phyloP scores from a whole-genome alignment of 176 grass and related monocot species.

The Melocanna baccifera region DNA sequence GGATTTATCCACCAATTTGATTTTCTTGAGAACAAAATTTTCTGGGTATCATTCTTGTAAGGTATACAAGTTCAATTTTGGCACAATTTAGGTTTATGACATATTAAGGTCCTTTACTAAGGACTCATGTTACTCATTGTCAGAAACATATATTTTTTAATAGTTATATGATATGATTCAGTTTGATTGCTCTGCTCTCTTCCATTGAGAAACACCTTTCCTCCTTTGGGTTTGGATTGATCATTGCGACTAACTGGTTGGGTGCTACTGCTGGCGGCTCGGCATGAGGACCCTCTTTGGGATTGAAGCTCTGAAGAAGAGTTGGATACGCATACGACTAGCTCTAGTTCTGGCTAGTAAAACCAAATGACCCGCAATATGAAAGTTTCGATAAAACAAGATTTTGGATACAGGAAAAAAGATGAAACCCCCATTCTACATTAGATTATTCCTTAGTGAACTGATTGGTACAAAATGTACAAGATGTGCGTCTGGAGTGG shows the following conservation, averaged over 20 bases:
- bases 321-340: neutral
- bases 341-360: neutral
- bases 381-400: neutral
- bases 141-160: neutral
- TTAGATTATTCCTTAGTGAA: no score
- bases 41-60: neutral
- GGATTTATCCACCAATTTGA: neutral
- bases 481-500: no score
- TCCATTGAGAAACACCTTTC: neutral
- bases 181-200: neutral
- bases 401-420: neutral
- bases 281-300: neutral
- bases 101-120: neutral
- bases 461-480: no score
- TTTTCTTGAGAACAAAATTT: conserved; percentile 10
- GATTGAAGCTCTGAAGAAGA: neutral
- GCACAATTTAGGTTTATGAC: neutral
- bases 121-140: neutral
- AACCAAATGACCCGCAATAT: neutral
- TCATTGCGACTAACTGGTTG: neutral
- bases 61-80: neutral
- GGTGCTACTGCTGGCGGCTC: neutral
- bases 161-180: neutral
- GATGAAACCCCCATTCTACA: no score
- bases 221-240: neutral